Percentiles rank a stretch among this genome's conserved stretches.
phyloP scores from a whole-genome alignment of 2,329 filamentous ascomycete species.

The Neofusicoccum laricinum region DNA sequence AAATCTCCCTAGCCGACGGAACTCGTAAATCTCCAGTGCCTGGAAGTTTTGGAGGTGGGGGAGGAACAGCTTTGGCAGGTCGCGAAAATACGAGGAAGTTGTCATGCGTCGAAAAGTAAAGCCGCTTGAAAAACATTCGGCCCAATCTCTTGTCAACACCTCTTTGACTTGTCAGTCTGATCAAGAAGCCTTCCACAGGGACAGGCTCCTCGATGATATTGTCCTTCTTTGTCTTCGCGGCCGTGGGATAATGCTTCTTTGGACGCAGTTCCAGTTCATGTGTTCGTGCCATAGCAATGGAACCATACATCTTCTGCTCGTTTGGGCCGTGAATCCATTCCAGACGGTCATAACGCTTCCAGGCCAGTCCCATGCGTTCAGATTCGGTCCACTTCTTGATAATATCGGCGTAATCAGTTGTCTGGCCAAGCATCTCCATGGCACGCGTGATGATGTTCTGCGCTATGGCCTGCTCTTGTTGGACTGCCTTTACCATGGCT shows the following conservation, averaged over 20 bases:
- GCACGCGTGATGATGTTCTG: conserved; percentile 56
- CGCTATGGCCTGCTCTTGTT: conserved; percentile 56
- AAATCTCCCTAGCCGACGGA: conserved; percentile 54
- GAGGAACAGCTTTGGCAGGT: conserved; percentile 56
- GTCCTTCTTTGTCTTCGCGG: conserved; percentile 31
- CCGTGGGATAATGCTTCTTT: conserved; percentile 62
- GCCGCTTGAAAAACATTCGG: conserved; percentile 61
- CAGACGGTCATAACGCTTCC: conserved; percentile 66
- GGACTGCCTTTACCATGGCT: conserved; percentile 43
- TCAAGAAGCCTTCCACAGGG: conserved; percentile 64
- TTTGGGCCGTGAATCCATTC: conserved; percentile 67
- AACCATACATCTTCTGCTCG: conserved; percentile 67
- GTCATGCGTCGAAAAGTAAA: conserved; percentile 65
- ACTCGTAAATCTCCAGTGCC: conserved; percentile 43
- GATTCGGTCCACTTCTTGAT: conserved; percentile 57
- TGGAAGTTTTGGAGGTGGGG: conserved; percentile 55
- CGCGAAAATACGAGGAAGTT: conserved; percentile 62
- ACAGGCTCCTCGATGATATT: conserved; percentile 53
- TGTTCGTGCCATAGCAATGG: conserved; percentile 63
- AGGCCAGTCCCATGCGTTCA: conserved; percentile 62
- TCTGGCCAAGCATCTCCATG: conserved; percentile 56
- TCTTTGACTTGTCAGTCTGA: conserved; percentile 62
- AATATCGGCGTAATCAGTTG: conserved; percentile 59
- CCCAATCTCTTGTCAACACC: conserved; percentile 58
- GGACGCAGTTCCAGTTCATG: conserved; percentile 66